phyloP scores from a whole-genome alignment of 768 basidiomycete genomes.

The Boletales sp. region DNA sequence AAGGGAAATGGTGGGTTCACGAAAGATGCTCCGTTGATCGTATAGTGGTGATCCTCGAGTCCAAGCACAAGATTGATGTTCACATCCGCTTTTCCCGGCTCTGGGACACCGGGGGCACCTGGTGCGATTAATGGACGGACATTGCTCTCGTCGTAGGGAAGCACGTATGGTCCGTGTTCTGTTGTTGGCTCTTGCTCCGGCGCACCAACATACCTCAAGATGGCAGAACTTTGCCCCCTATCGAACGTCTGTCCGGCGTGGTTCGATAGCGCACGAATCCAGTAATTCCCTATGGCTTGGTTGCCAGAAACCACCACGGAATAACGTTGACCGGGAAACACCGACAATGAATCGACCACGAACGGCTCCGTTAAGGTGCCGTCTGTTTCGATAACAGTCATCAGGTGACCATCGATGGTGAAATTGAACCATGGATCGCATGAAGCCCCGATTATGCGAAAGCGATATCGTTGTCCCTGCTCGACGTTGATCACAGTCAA shows the following conservation, averaged over 20 bases:
- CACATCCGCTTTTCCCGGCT: conserved; percentile 22
- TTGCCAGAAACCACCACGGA: conserved; percentile 43
- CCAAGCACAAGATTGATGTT: conserved; percentile 17
- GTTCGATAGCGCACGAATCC: conserved; percentile 10
- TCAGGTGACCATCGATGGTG: conserved; percentile 23
- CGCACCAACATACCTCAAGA: conserved; percentile 22
- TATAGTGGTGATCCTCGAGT: background rate
- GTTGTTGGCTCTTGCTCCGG: conserved; percentile 29
- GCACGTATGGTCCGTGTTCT: conserved; percentile 1
- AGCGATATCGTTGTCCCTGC: conserved; percentile 35
- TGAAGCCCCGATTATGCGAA: conserved; percentile 34
- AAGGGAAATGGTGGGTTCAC: conserved; percentile 12
- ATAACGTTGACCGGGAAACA: conserved; percentile 43
- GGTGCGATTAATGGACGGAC: conserved; percentile 17
- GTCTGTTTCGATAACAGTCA: conserved; percentile 42
- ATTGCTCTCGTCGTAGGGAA: conserved; percentile 14
- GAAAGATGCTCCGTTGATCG: conserved; percentile 9
- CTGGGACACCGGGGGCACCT: conserved; percentile 22
- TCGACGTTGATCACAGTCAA: conserved; percentile 33
- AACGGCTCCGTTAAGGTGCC: conserved; percentile 37
- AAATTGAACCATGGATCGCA: conserved; percentile 31
- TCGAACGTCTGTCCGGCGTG: conserved; percentile 31
- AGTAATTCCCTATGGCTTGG: conserved; percentile 42
- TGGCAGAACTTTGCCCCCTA: conserved; percentile 21
- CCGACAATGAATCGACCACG: conserved; percentile 34